A percentile compares a stretch with the other conserved stretches of the same genome.
These are phyloP conservation scores for Deinandra increscens DNA, from an alignment of 129 eudicot genomes.

Conservation along the genomic window DNA sequence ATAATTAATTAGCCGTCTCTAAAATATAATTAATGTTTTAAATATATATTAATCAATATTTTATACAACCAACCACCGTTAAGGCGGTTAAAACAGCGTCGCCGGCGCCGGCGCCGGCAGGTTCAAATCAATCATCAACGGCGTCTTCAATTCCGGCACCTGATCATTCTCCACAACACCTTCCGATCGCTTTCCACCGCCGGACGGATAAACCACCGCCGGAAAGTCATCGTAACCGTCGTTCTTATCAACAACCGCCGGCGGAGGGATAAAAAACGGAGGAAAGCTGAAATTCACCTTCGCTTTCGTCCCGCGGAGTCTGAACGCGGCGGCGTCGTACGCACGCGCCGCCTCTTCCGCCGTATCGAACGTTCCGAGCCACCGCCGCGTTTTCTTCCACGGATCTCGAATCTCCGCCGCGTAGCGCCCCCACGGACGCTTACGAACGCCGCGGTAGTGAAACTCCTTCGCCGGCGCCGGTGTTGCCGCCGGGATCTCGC, in stretches of 20 bases:
- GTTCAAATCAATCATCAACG: conserved; percentile 53
- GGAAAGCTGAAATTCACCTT: conserved; percentile 44
- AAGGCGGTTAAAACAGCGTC: conserved; percentile 37
- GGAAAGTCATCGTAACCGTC: conserved; percentile 11
- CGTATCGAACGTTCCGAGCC: conserved; percentile 73
- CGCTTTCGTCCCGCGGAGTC: conserved; percentile 61
- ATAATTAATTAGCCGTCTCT: too few species aligned
- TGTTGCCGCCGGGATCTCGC: conserved; percentile 8
- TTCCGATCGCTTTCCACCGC: conserved; percentile 15
- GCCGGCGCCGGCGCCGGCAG: conserved; percentile 58
- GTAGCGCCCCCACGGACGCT: conserved; percentile 75
- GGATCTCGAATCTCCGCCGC: conserved; percentile 83
- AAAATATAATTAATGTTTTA: too few species aligned
- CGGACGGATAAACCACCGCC: conserved; percentile 13
- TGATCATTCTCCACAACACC: conserved; percentile 33
- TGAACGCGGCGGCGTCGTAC: conserved; percentile 57
- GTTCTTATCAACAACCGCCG: conserved; percentile 14
- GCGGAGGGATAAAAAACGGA: conserved; percentile 1
- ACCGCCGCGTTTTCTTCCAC: conserved; percentile 45
- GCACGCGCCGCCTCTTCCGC: conserved; percentile 69
- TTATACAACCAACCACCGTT: conserved; percentile 7
- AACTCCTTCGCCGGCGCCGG: conserved; percentile 23
- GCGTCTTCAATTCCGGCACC: conserved; percentile 27
- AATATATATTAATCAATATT: too few species aligned
- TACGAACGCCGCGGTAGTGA: conserved; percentile 57